Conservation (phyloP, 805 yeast genomes). For the Wickerhamomyces chaumierensis region DNA sequence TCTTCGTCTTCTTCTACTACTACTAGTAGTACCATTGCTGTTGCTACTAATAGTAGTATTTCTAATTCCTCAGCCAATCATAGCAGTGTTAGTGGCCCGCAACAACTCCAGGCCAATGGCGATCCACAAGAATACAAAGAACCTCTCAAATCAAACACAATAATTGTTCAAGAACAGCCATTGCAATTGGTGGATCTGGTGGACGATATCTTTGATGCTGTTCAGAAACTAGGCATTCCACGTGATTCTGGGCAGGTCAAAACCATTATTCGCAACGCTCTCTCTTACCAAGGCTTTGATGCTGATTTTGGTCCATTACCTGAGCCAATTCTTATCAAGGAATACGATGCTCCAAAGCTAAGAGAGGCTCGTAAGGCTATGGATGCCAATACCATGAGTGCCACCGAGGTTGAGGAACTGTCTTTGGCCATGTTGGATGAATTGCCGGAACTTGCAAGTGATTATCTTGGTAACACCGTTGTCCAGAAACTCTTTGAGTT, state of each 20-base stretch:
- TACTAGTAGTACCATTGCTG: too few relatives aligned
- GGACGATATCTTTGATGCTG: conserved; percentile 19
- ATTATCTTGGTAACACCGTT: conserved; percentile 90
- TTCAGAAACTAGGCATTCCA: conserved; percentile 23
- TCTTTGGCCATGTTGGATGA: conserved; percentile 80
- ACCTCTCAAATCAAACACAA: too few relatives aligned
- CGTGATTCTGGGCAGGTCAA: conserved; percentile 22
- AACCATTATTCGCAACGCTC: conserved; percentile 33
- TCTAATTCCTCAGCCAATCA: too few relatives aligned
- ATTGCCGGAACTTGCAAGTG: conserved; percentile 82
- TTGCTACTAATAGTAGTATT: too few relatives aligned
- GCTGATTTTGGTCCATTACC: conserved; percentile 67
- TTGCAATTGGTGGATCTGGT: conserved; percentile 16
- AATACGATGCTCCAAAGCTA: conserved; percentile 78
- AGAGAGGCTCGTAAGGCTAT: conserved; percentile 75
- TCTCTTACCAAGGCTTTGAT: conserved; percentile 34
- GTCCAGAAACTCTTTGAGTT: conserved; percentile 81
- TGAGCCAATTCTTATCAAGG: conserved; percentile 54
- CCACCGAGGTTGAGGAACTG: conserved; percentile 64
- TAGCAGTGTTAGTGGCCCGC: too few relatives aligned
- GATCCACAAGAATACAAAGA: too few relatives aligned
- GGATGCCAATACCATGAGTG: conserved; percentile 41
- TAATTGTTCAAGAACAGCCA: conserved; percentile 9
- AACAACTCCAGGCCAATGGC: too few relatives aligned
- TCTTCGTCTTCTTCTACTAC: too few relatives aligned